Percentiles rank a stretch among this genome's conserved stretches.
These are phyloP conservation scores for Seiridium unicorne DNA, from an alignment of 2,329 filamentous ascomycete genomes.

Conservation along the genomic window DNA sequence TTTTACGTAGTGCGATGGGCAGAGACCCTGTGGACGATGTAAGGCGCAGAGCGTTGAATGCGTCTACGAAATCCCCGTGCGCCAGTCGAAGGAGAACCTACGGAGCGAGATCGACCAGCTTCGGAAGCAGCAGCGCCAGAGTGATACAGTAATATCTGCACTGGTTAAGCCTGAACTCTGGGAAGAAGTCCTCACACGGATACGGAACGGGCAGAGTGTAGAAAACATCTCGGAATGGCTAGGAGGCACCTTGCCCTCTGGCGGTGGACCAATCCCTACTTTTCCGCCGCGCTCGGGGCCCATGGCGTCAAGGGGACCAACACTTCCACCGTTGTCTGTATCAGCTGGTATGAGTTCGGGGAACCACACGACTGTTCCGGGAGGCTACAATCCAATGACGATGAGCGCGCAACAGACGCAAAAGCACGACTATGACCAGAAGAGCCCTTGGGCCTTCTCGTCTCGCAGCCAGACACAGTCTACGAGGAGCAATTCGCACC, in stretches of 20 bases:
- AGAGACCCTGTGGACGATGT: slow-evolving; percentile 55
- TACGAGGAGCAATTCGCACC: slow-evolving; percentile 44
- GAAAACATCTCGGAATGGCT: slow-evolving; percentile 58
- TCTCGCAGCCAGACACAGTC: slow-evolving; percentile 44
- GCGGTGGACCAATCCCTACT: slow-evolving; percentile 25
- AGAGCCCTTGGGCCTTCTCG: slow-evolving; percentile 49
- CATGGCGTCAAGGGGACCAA: slow-evolving; percentile 21
- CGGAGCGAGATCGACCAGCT: slow-evolving; percentile 58
- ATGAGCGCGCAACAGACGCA: slow-evolving; percentile 30
- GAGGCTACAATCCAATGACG: slow-evolving; percentile 26
- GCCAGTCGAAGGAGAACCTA: slow-evolving; percentile 62
- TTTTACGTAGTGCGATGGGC: slow-evolving; percentile 53
- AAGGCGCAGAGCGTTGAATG: slow-evolving; percentile 54
- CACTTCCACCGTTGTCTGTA: slow-evolving; percentile 20
- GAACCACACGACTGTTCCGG: slow-evolving; percentile 1
- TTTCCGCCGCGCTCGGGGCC: not conserved
- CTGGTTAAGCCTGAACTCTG: slow-evolving; percentile 49
- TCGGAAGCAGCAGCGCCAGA: slow-evolving; percentile 52
- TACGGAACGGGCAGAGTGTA: slow-evolving; percentile 53
- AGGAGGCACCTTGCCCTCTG: slow-evolving; percentile 27
- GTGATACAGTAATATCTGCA: slow-evolving; percentile 54
- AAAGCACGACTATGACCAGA: slow-evolving; percentile 37
- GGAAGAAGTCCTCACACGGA: slow-evolving; percentile 52
- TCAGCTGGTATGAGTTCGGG: slow-evolving; percentile 19
- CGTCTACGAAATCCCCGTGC: slow-evolving; percentile 60